A percentile compares a stretch with the other conserved stretches of the same genome.
Evolutionary conservation across 1,284 basidiomycete species (phyloP).

Genomic region (Cryptococcus sp.): DNA sequence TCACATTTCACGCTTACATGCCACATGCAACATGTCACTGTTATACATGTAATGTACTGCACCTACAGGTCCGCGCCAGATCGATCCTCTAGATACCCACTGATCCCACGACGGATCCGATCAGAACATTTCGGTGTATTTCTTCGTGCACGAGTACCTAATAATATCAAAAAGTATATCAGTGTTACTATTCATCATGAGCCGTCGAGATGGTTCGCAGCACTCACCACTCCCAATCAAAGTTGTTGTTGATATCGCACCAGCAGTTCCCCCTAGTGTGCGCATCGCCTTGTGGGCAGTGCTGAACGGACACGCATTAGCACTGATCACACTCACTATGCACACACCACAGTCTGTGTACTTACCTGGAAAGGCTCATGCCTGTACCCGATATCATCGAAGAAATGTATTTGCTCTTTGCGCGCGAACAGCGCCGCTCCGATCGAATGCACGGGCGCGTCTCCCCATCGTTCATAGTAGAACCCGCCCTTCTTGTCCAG

Average conservation of each 20-base stretch:
- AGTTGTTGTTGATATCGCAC: constrained; percentile 52
- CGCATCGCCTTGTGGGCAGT: constrained; percentile 53
- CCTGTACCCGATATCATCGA: constrained; percentile 58
- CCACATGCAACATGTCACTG: too few relatives aligned
- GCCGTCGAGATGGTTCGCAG: too few relatives aligned
- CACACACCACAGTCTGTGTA: background rate
- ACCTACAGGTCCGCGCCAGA: background rate
- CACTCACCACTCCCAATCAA: constrained; percentile 52
- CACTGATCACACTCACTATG: too few relatives aligned
- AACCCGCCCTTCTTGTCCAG: constrained; percentile 79
- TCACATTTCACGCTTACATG: too few relatives aligned
- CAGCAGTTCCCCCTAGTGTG: constrained; percentile 50
- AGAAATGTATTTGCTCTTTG: constrained; percentile 74
- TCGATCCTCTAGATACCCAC: background rate
- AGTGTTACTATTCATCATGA: background rate
- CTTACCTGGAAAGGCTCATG: constrained; percentile 53
- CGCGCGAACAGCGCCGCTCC: constrained; percentile 71
- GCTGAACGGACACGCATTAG: constrained; percentile 24
- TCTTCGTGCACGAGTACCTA: constrained; percentile 48
- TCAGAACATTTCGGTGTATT: constrained; percentile 36
- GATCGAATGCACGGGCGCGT: constrained; percentile 83
- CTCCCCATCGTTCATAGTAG: constrained; percentile 75
- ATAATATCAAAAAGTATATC: background rate
- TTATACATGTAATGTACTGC: too few relatives aligned
- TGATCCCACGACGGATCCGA: constrained; percentile 1